Base-by-base conservation (phyloP, 2,329 filamentous ascomycete species). In the Fusarium floridanum region DNA sequence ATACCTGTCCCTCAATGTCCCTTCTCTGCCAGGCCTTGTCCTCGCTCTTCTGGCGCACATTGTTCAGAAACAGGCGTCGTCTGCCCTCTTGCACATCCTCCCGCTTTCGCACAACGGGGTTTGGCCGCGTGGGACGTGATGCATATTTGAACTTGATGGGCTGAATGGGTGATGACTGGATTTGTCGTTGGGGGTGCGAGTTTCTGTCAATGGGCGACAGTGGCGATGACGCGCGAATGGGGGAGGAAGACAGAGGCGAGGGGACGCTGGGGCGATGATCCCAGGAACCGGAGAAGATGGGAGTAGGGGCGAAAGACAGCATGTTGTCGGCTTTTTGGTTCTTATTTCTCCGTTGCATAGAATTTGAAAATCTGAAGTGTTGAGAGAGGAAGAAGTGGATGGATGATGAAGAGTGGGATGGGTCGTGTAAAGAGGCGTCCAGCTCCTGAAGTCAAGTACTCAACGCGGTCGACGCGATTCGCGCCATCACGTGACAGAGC, bases 61-160 rank as follows among this genome's bases (percentile, higher is more conserved):
- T 93, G 79, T 91, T 90, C 68, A 96, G 83, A 77, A 96, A 96
- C 66, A 93, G 84, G 36, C 89, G 88, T 56, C 93, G 86, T 67
- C 94, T 85, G 64, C 88, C 86, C 79, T 94, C 91, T 65, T 91
- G 89, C 1, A 86, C 86, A 20, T 89, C 90, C 79, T 95, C 89
- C 61, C 90, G 87, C 70, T 84, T 88, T 73, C 89, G 88, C 20
- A 91, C 83, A 8, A 93, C 77, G 0, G 92, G 93, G 71, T 93
- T 94, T 39, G 88, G 86, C 70, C 92, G 92, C 64, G 87, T 83
- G 16, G 86, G 84, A 17, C 90, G 87, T 70, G 88, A 83, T 32
- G 89, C 86, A 75, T 86, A 92, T 67, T 85, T 88, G 80, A 85
- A 87, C 32, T 82, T 83, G 36, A 81, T 76, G 11, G 82, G 80